Base-by-base conservation (phyloP, 2,329 filamentous ascomycete genomes). In the Didymosphaeria variabile region DNA sequence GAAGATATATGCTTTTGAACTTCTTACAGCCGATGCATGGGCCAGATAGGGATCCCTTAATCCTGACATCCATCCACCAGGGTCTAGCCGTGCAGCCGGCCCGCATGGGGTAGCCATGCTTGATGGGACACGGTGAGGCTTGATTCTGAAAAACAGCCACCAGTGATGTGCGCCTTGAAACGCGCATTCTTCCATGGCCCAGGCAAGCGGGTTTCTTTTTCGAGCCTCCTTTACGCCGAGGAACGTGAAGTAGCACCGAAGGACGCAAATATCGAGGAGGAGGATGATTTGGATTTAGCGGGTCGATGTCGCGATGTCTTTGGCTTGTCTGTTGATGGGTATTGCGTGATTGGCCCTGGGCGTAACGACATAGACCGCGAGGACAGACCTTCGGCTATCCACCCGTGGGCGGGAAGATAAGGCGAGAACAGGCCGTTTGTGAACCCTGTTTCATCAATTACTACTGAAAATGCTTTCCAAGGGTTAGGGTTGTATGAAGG, bases 341-440 rank as follows among this genome's bases (percentile, higher is more conserved):
- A 76, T 77, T 71, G 73, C 74, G 74, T 75, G 68, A 77, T 76
- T 72, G 70, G 72, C 68, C 59, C 59, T 67, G 68, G 50, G 55
- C 31, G 55, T 70, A 63, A 68, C 73, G 67, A 75, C 73, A 75
- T 72, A 40, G 52, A 62, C 45, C 49, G 59, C 59, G 64, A 60
- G 57, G 52, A 32, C 49, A 54, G 54, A 52, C 58, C 50, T 40
- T 46, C 56, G 57, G 56, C 50, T 40, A 57, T 46, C n/a, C 59
- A 63, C 61, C 26, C 19, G 50, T 26, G 42, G 29, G 59, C 45
- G 55, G 47, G 38, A 38, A 60, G 58, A 59, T 56, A 59, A 61
- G 60, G 21, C 47, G 46, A 57, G 61, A 49, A 58, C 45, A 23
- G 6, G 42, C 42, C n/a, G 19, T 45, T 23, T 5, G n/a, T 45